Evolutionary conservation across 2,329 filamentous ascomycete species (phyloP).

Genomic region (Trichoderma sp.): DNA sequence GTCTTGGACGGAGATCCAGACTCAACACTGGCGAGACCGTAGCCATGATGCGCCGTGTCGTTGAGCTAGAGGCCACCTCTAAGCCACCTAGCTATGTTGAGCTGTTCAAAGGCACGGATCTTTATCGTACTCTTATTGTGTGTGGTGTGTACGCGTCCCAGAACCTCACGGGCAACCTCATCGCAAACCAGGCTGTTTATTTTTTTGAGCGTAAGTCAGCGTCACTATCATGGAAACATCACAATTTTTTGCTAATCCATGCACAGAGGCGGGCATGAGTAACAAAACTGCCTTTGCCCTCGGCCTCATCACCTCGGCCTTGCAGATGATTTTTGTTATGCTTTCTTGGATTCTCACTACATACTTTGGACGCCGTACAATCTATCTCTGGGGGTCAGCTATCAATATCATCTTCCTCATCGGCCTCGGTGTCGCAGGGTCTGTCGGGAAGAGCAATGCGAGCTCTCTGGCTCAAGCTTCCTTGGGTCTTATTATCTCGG

Average conservation of each 20-base stretch:
- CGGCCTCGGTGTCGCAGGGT: not conserved
- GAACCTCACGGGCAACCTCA: conserved; percentile 10
- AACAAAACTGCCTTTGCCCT: conserved; percentile 1
- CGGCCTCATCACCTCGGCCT: not conserved
- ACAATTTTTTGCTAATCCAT: not conserved
- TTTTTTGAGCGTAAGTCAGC: conserved; percentile 2
- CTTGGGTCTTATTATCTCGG: not conserved
- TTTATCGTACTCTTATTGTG: conserved; percentile 8
- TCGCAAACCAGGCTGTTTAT: conserved; percentile 4
- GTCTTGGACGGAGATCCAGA: not conserved
- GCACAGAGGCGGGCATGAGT: not conserved
- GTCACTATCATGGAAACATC: not conserved
- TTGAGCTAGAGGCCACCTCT: conserved; percentile 4
- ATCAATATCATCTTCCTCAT: conserved; percentile 4
- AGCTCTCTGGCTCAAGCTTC: conserved; percentile 4
- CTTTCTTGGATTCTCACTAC: conserved; percentile 13
- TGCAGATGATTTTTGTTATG: conserved; percentile 14
- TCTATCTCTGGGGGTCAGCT: conserved; percentile 3
- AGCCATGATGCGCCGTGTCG: conserved; percentile 8
- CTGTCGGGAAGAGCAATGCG: conserved; percentile 4
- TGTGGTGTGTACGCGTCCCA: conserved; percentile 3
- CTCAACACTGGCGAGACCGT: not conserved
- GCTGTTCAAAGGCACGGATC: not conserved
- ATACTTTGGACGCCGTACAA: conserved; percentile 2
- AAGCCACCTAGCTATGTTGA: not conserved